Conservation (phyloP, 345 rosid species). For the Salix arbutifolia region DNA sequence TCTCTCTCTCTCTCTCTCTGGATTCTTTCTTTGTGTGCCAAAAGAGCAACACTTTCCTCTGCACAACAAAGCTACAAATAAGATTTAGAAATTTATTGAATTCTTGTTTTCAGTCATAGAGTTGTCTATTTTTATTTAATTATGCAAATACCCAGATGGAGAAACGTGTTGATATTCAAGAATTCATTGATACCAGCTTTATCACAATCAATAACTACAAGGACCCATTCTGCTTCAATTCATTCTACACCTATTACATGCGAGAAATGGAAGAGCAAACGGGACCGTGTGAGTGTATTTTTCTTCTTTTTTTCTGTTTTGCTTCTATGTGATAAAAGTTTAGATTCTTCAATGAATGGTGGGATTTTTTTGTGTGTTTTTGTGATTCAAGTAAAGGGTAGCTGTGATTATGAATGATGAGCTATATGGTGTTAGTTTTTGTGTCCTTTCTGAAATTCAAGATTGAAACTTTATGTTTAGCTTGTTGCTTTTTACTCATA, state of each 20-base stretch:
- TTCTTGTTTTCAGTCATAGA: neutral
- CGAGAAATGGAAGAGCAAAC: slow-evolving; percentile 49
- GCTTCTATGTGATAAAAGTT: neutral
- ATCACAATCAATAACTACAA: slow-evolving; percentile 14
- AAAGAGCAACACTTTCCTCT: neutral
- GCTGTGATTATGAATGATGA: neutral
- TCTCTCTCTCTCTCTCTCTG: neutral
- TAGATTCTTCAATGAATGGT: neutral
- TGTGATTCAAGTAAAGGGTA: neutral
- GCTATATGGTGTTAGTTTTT: neutral
- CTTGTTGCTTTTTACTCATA: neutral
- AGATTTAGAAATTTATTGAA: neutral
- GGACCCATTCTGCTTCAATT: slow-evolving; percentile 28
- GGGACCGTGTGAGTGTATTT: slow-evolving; percentile 34
- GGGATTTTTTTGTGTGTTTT: neutral
- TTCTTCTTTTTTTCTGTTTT: neutral
- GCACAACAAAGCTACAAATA: neutral
- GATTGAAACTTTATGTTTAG: slow-evolving; percentile 1
- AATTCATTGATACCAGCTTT: slow-evolving; percentile 25
- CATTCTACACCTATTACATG: slow-evolving; percentile 46
- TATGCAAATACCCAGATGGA: slow-evolving; percentile 55
- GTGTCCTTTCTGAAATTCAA: neutral
- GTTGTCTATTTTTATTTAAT: slow-evolving; percentile 10
- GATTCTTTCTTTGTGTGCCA: neutral
- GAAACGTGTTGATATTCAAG: slow-evolving; percentile 33